Conservation (phyloP, 345 rosid species). For the Psidium friedrichsthalianum region DNA sequence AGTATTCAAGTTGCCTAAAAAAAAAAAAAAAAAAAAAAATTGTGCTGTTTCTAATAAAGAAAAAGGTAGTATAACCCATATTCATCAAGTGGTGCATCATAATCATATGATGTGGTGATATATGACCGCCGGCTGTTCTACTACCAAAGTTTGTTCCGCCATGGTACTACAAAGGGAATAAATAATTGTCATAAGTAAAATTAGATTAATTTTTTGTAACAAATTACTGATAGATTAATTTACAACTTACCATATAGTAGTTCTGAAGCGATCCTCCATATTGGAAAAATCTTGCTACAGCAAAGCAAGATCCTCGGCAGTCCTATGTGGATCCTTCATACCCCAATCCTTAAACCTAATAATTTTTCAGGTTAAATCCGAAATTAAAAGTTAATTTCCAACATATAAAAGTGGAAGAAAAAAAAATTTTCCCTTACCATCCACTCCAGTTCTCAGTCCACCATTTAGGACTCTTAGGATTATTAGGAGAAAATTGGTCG, state of each 20-base stretch:
- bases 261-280: conserved; percentile 25
- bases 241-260: conserved; percentile 35
- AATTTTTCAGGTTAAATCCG: neutral
- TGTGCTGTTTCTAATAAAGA: neutral
- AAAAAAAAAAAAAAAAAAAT: neutral
- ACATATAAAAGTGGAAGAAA: neutral
- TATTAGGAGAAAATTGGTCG: conserved; percentile 16
- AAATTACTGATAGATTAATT: no score
- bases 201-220: neutral
- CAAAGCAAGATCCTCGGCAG: conserved; percentile 41
- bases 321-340: conserved; percentile 8
- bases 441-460: conserved; percentile 46
- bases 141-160: conserved; percentile 5
- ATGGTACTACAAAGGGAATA: neutral
- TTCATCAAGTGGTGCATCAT: conserved; percentile 1
- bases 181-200: neutral
- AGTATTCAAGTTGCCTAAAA: neutral
- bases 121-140: conserved; percentile 5
- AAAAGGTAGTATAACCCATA: neutral
- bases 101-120: conserved; percentile 2
- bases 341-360: conserved; percentile 44
- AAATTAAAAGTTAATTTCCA: no score
- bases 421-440: conserved; percentile 6
- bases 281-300: conserved; percentile 39
- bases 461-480: conserved; percentile 18